Base-by-base conservation (phyloP, 2,329 filamentous ascomycete species). In the Colletotrichum cordylinicola region DNA sequence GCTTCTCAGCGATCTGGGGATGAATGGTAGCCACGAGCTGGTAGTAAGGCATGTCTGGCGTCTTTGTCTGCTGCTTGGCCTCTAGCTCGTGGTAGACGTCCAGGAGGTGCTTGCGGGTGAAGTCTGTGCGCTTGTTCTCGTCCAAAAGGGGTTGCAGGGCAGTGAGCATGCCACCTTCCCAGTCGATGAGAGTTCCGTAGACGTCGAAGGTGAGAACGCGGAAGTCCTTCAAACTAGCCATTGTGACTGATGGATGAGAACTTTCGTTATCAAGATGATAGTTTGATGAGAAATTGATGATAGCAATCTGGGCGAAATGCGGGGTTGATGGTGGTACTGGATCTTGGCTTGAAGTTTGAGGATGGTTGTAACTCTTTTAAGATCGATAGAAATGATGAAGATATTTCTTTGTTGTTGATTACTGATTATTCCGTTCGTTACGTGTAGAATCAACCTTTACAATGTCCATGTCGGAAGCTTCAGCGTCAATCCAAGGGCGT, bases 181-280 rank as follows among this genome's bases (percentile, higher is more conserved):
- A 95, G 86, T 96, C 94, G 72, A 96, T 92, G 2, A 96, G 88
- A 1, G 95, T 96, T 82, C 94, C 94, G 82, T 95, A 96, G 85
- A 94, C 92, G 83, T 97, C 94, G 84, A 96, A 96, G 78, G 91
- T 92, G 65, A 95, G 90, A 69, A 85, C 82, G 18, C 79, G 79
- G 77, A 82, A 87, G 71, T 81, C 80, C 31, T 79, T 80, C 70
- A 78, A 66, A 52, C 52, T 52, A 18, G 75, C 4, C 77, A 78
- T 78, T 15, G 9, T 39, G 62, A 16, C 37, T 16, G 12, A 52
- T 21, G 12, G 43, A 7, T 48, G n/a, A 13, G 43, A 52, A 12
- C 4, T 39, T 31, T 24, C 8, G 3, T 10, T 39, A 24, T n/a
- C 29, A 61, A 21, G 4, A 7, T 8, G 29, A 15, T 3, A n/a